Evolutionary conservation across 2,329 filamentous ascomycete species (phyloP), one percentile per base, ranked within the genome.

Genomic region (Fusarium miscanthi): DNA sequence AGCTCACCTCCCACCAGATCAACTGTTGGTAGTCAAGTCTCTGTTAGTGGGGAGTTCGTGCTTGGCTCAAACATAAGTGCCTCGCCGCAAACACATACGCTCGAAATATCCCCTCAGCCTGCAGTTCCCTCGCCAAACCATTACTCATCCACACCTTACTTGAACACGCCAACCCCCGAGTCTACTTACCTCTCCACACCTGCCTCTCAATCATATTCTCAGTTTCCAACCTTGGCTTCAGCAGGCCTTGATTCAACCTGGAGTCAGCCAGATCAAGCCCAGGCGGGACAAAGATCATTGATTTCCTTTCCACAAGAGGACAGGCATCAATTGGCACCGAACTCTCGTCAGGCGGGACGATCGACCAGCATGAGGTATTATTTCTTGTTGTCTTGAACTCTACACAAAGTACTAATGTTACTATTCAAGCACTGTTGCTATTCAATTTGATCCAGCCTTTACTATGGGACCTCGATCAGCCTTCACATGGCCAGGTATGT

Each of bases 371-470:
- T 77, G 75, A 77, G 75, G 75, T 77, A 76, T 59, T 66, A 16
- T 25, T 33, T 41, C 45, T 25, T 25, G 35, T 31, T 23, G 25
- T 19, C 31, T 21, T 6, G 16, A 35, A 27, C 19, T 27, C 21
- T 52, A 45, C 31, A 30, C 25, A 38, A 51, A 37, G 37, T 25
- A 43, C 73, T 78, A 69, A 77, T 40, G 23, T 58, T 30, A 13
- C 30, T 33, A 25, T 38, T 52, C 65, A 69, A 86, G 84, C 77
- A 83, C 86, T 78, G 84, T 87, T 72, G 85, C 86, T 73, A 80
- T 86, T 58, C 83, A 86, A 63, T 88, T 85, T 78, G 86, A 88
- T 74, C 82, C 85, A 31, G 80, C 83, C 72, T 87, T 87, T 77
- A 82, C 81, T 70, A 87, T 88, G 85, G 86, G 85, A 57, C 82